Conservation (phyloP, 2,329 filamentous ascomycete genomes). For the Didymellaceae sp. region DNA sequence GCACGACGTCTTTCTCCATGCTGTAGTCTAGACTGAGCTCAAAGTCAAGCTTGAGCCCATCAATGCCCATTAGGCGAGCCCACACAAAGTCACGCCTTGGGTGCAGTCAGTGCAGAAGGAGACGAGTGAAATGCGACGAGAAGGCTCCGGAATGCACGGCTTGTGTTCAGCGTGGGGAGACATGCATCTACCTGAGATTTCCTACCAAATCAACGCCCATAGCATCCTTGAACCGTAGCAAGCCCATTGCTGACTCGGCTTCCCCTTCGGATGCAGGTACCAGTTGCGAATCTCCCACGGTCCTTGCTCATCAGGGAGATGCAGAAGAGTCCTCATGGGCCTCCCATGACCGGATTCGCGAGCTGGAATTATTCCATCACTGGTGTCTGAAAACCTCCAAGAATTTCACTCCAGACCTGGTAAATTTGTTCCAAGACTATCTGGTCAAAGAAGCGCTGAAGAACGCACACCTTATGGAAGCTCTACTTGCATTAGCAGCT, state of each 20-base stretch:
- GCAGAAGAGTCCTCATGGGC: not conserved
- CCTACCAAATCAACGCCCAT: slow-evolving; percentile 4
- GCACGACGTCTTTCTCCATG: not conserved
- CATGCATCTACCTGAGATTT: slow-evolving; percentile 14
- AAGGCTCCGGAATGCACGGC: slow-evolving; percentile 12
- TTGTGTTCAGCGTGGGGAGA: slow-evolving; percentile 14
- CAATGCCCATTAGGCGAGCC: slow-evolving; percentile 19
- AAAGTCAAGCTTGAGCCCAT: not conserved
- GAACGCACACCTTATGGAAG: slow-evolving; percentile 24
- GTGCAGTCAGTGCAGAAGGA: slow-evolving; percentile 21
- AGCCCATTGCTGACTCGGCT: not conserved
- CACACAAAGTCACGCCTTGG: slow-evolving; percentile 23
- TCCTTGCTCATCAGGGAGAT: not conserved
- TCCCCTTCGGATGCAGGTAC: slow-evolving; percentile 4
- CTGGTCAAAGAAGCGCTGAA: slow-evolving; percentile 18
- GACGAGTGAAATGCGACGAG: slow-evolving; percentile 25
- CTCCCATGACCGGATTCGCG: slow-evolving; percentile 9
- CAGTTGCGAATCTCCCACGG: not conserved
- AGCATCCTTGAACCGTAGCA: not conserved
- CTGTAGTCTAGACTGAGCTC: not conserved
- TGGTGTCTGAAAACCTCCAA: slow-evolving; percentile 20
- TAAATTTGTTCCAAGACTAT: slow-evolving; percentile 16
- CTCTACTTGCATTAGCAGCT: slow-evolving; percentile 18
- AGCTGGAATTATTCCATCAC: slow-evolving; percentile 21
- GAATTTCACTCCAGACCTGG: slow-evolving; percentile 16